A percentile compares a stretch with the other conserved stretches of the same genome.
These are phyloP conservation scores for Aspergillus alliaceus DNA, from an alignment of 2,329 filamentous ascomycete genomes.

Conservation along the genomic window DNA sequence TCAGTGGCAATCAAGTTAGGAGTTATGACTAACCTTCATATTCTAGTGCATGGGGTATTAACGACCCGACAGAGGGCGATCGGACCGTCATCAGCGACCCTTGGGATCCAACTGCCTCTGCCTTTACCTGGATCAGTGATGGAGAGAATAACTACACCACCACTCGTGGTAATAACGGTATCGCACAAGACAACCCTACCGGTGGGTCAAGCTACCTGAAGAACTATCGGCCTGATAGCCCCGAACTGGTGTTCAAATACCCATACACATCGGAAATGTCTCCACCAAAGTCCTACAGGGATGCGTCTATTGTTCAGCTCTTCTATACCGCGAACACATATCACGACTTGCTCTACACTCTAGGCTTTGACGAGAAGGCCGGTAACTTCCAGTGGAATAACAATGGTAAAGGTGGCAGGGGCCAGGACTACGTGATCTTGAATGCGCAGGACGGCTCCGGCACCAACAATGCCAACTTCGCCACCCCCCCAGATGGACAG, in stretches of 20 bases:
- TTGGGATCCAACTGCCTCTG: conserved; percentile 11
- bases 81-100: conserved; percentile 11
- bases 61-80: conserved; percentile 14
- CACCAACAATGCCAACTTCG: conserved; percentile 17
- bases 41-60: conserved; percentile 13
- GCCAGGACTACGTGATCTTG: conserved; percentile 15
- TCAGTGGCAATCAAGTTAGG: too few species aligned
- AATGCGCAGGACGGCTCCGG: conserved; percentile 18
- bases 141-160: conserved; percentile 12
- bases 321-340: conserved; percentile 21
- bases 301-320: conserved; percentile 17
- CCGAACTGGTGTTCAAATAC: conserved; percentile 8
- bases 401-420: conserved; percentile 7
- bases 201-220: conserved; percentile 6
- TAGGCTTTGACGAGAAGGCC: conserved; percentile 14
- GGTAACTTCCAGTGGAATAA: conserved; percentile 19
- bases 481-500: conserved; percentile 14
- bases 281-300: conserved; percentile 10
- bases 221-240: conserved; percentile 10
- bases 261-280: conserved; percentile 8
- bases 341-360: conserved; percentile 15
- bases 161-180: conserved; percentile 15
- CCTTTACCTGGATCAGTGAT: conserved; percentile 16
- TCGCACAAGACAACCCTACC: conserved; percentile 14
- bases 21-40: too few species aligned